Conservation (phyloP, 148 eudicot species). For the Diospyros lotus region DNA sequence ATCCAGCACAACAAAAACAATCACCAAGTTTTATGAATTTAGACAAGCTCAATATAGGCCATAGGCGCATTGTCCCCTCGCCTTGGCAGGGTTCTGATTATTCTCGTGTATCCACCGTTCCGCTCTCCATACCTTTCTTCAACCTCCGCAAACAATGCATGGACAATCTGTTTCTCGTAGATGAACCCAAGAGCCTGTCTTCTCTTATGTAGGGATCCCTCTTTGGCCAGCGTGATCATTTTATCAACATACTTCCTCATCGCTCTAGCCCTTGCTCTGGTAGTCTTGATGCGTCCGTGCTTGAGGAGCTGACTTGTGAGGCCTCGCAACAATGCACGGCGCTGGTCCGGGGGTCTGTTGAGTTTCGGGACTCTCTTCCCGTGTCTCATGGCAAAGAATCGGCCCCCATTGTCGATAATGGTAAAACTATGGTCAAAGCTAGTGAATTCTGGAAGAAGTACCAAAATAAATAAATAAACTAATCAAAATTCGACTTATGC, state of each 20-base stretch:
- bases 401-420: slow-evolving; percentile 52
- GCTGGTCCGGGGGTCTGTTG: slow-evolving; percentile 87
- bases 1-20: too few relatives aligned
- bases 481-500: not conserved
- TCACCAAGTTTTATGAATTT: not conserved
- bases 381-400: slow-evolving; percentile 70
- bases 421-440: slow-evolving; percentile 39
- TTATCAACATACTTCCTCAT: slow-evolving; percentile 76
- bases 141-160: slow-evolving; percentile 88
- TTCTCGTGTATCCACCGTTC: slow-evolving; percentile 87
- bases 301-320: slow-evolving; percentile 88
- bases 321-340: slow-evolving; percentile 70
- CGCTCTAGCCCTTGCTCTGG: slow-evolving; percentile 82
- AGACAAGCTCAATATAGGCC: slow-evolving; percentile 92
- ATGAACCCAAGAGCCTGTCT: slow-evolving; percentile 90
- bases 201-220: slow-evolving; percentile 86
- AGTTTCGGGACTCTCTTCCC: slow-evolving; percentile 81
- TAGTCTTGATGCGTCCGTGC: slow-evolving; percentile 82
- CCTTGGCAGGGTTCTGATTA: slow-evolving; percentile 76
- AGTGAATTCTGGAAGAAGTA: slow-evolving; percentile 35
- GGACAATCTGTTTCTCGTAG: slow-evolving; percentile 83
- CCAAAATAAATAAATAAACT: not conserved
- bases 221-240: slow-evolving; percentile 90
- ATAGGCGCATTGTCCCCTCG: slow-evolving; percentile 94
- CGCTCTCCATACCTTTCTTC: slow-evolving; percentile 79